Evolutionary conservation across 1,139 yeast genomes (phyloP), one percentile per base, ranked within the genome.

Genomic region (Kazachstania sp.): DNA sequence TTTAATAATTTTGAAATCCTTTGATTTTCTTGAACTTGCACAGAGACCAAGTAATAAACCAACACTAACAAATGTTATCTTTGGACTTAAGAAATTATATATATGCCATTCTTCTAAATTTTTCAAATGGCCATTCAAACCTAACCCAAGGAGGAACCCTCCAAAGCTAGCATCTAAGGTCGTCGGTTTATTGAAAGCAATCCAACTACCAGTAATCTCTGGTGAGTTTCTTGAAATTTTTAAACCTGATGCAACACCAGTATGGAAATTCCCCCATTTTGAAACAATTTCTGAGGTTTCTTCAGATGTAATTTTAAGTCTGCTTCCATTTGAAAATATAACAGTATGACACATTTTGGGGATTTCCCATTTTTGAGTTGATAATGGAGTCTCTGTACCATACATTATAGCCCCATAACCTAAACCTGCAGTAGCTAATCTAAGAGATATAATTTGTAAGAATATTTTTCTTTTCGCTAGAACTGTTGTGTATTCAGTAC

Each of bases 51-150:
- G 69, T 32, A 94, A 70, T 40, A 92, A 69, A 0, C 97, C 97
- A 37, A 88, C 82, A 64, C 95, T 86, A 0, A 95, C 86, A 45
- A 78, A 76, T 2, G 84, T 79, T 60, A 86, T 92, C 57, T 94
- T 90, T 0, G 96, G 95, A 0, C 96, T 95, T 45, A 94, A 69
- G 55, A 88, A 90, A 59, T 92, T 90, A 65, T 88, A 94, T 30
- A 94, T 85, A 61, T 90, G 97, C 97, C 98, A 94, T 63, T 92
- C 97, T 59, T 94, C 97, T 31, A 94, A 69, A 41, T 74, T 74
- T 52, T 78, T 81, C 54, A 94, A 68, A 62, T 90, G 96, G 0
- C 97, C 97, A 67, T 87, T 87, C 39, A 94, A 70, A 0, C 99
- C 99, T 23, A 92, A 69, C 0, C 97, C 98, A 28, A 88, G 69